phyloP scores from a whole-genome alignment of 495 filamentous ascomycete species.

The Podospora pseudoanserina region DNA sequence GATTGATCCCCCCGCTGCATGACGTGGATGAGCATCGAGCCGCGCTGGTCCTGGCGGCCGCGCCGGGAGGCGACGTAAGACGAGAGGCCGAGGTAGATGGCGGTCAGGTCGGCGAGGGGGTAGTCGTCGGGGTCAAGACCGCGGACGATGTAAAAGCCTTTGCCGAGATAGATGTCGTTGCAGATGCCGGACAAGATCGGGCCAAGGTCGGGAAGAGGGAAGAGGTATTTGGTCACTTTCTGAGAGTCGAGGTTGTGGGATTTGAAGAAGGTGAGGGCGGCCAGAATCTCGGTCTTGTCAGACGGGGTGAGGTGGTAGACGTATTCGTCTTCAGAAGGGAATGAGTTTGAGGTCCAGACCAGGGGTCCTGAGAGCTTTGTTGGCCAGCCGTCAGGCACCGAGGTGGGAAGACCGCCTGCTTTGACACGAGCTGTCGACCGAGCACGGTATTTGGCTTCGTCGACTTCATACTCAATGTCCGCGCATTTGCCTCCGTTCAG shows the following conservation, averaged over 20 bases:
- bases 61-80: slow-evolving; percentile 21
- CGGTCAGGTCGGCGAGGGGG: slow-evolving; percentile 21
- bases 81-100: slow-evolving; percentile 29
- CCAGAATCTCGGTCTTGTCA: slow-evolving; percentile 25
- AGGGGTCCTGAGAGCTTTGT: slow-evolving; percentile 23
- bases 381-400: slow-evolving; percentile 24
- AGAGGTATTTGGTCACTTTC: slow-evolving; percentile 23
- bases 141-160: slow-evolving; percentile 50
- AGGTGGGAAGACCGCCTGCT: slow-evolving; percentile 22
- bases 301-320: slow-evolving; percentile 23
- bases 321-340: slow-evolving; percentile 23
- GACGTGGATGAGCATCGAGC: slow-evolving; percentile 29
- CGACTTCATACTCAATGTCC: slow-evolving; percentile 26
- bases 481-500: slow-evolving; percentile 11
- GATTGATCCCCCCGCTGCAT: slow-evolving; percentile 22
- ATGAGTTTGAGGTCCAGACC: slow-evolving; percentile 20
- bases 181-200: slow-evolving; percentile 16
- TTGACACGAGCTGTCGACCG: slow-evolving; percentile 19
- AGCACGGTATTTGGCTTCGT: slow-evolving; percentile 24
- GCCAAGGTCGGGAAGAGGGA: slow-evolving; percentile 25
- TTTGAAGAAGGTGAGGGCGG: slow-evolving; percentile 22
- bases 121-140: slow-evolving; percentile 42
- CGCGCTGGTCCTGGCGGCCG: slow-evolving; percentile 30
- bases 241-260: slow-evolving; percentile 17
- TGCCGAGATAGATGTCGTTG: slow-evolving; percentile 39